Evolutionary conservation across 176 grass and related monocot genomes (phyloP), one percentile per base, ranked within the genome.

Genomic region (Dendrocalamus sinicus): DNA sequence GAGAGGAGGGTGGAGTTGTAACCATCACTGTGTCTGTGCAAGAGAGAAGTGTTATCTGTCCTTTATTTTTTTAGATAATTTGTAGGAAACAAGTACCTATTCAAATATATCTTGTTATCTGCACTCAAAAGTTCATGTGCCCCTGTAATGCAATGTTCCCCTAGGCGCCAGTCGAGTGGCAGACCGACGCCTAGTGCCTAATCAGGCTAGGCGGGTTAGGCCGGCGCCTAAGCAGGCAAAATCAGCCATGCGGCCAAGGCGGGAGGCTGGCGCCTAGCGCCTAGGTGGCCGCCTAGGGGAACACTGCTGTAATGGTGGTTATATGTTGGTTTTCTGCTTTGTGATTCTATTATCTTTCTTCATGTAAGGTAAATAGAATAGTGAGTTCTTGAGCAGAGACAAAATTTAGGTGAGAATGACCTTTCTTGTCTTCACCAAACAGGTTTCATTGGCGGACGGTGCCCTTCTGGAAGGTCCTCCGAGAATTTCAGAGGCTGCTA

Each of bases 401-500:
- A 14, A 23, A 35, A 67, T 86, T 44, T 50, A 24, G 1, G 61
- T 78, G 22, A 46, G 9, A 53, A 54, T 59, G 9, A 43, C 67
- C 12, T 53, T 83, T 20, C 78, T 83, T 85, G 19, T 73, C 30
- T 85, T 70, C 37, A 74, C 61, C 60, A 82, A 88, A 68, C 84
- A 92, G 93, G 91, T 70, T 72, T 39, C 86, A 4, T 9, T 89
- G 62, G 84, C 48, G 0, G 90, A 92, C 41, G 83, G 86, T 14
- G 22, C 62, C 9, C 4, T 89, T 61, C 82, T 91, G 53, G 94
- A 90, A 59, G 78, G 84, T 64, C 32, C 53, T 67, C 81, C 57
- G 40, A 92, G 92, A 85, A 90, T 92, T 85, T 94, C 97, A 47
- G 97, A 96, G 73, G 78, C 88, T 55, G 89, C 90, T 75, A 88